Evolutionary conservation across 2,329 filamentous ascomycete species (phyloP), one percentile per base, ranked within the genome.

Genomic region (Sphaerostilbella broomeana): DNA sequence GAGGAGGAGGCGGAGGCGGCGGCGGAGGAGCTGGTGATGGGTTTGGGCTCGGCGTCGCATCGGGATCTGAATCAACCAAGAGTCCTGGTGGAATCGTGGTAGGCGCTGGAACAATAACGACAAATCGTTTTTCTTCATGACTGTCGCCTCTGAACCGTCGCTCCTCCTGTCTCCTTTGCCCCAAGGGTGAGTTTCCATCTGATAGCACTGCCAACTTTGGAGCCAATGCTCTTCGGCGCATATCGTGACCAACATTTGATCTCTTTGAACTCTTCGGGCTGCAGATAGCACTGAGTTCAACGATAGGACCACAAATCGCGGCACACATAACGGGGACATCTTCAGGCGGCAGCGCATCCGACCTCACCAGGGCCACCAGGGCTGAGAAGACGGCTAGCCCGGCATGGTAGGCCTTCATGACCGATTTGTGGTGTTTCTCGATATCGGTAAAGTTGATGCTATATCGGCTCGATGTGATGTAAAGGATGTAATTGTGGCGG

Each of bases 231-330:
- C 41, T 38, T 18, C 16, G 22, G 12, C 13, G 21, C 7, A 34
- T 21, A 18, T 33, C 30, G 12, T 46, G 8, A 6, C 28, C 37
- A 9, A 15, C 21, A 9, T 21, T 13, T 3, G 18, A 5, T 1
- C 21, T 28, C 20, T 11, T 38, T 24, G 19, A 37, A 9, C 34
- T 28, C 17, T 28, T 27, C 15, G 43, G 41, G 45, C 56, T 54
- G 53, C 64, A 67, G 30, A 57, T 56, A 8, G 51, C 51, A 21
- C 61, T 60, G n/a, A 67, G 49, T 50, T 67, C 64, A 40, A 67
- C 62, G 34, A 67, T 59, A 36, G 64, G 64, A 4, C 63, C 63
- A 51, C 64, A 67, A 36, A 67, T 65, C 26, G 58, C 59, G 24
- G 61, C 61, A 42, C 64, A 67, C 37, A 54, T 51, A 16, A 64